Percentiles rank a stretch among this genome's conserved stretches.
Conservation (phyloP, 2,329 filamentous ascomycete species). For the Fusarium devonianum region DNA sequence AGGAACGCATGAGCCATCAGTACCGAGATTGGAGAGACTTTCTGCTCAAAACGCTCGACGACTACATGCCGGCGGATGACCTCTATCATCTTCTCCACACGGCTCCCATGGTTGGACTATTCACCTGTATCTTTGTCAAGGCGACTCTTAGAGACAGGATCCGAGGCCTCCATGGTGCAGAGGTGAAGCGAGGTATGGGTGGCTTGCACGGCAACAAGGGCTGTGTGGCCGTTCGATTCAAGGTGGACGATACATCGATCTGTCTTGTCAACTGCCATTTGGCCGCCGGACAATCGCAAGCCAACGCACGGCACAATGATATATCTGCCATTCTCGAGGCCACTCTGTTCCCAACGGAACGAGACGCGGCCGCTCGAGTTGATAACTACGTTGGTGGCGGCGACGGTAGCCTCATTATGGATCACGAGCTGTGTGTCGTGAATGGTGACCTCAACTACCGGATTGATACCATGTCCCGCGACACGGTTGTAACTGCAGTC, state of each 20-base stretch:
- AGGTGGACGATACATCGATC: slow-evolving; percentile 90
- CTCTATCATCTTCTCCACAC: slow-evolving; percentile 88
- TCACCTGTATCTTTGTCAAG: slow-evolving; percentile 95
- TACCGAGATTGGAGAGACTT: slow-evolving; percentile 97
- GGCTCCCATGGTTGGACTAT: slow-evolving; percentile 86
- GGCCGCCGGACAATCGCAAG: slow-evolving; percentile 90
- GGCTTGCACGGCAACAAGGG: slow-evolving; percentile 97
- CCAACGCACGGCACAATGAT: slow-evolving; percentile 90
- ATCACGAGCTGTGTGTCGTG: slow-evolving; percentile 96
- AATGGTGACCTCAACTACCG: slow-evolving; percentile 98
- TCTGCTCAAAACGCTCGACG: slow-evolving; percentile 80
- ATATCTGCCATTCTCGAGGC: slow-evolving; percentile 88
- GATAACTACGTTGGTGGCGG: slow-evolving; percentile 91
- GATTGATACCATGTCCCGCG: slow-evolving; percentile 95
- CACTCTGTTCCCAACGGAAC: slow-evolving; percentile 74
- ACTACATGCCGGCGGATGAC: slow-evolving; percentile 78
- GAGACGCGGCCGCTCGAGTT: slow-evolving; percentile 69
- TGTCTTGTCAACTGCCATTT: slow-evolving; percentile 98
- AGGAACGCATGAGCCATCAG: slow-evolving; percentile 94
- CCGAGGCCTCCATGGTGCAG: slow-evolving; percentile 76
- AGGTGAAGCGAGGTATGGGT: slow-evolving; percentile 96
- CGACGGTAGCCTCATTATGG: slow-evolving; percentile 91
- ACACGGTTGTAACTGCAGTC: slow-evolving; percentile 87
- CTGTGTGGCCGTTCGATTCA: slow-evolving; percentile 88
- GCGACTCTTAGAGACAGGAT: slow-evolving; percentile 78